phyloP scores from a whole-genome alignment of 2,329 filamentous ascomycete species.

The Plenodomus lindquistii region DNA sequence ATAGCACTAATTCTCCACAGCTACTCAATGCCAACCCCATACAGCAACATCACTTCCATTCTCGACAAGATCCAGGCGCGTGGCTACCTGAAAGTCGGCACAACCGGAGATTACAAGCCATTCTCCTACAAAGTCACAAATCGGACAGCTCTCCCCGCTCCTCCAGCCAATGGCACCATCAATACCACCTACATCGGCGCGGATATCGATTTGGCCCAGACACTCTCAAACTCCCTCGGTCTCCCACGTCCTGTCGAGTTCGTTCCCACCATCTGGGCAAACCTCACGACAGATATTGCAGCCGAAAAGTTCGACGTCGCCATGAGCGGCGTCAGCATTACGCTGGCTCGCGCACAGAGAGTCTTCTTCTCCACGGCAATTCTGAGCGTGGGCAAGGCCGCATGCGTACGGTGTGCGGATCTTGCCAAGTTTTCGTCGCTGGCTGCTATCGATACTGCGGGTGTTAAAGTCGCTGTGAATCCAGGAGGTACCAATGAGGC shows the following conservation, averaged over 20 bases:
- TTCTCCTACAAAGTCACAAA: slow-evolving; percentile 18
- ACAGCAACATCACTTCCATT: slow-evolving; percentile 6
- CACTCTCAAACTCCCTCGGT: slow-evolving; percentile 11
- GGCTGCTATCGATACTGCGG: slow-evolving; percentile 12
- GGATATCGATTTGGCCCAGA: slow-evolving; percentile 13
- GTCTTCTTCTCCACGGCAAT: slow-evolving; percentile 13
- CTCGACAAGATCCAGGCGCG: slow-evolving; percentile 14
- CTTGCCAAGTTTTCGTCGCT: slow-evolving; percentile 7
- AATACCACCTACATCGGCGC: slow-evolving; percentile 17
- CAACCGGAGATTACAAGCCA: slow-evolving; percentile 18
- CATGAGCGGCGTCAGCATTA: slow-evolving; percentile 18
- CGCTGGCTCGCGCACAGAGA: slow-evolving; percentile 8
- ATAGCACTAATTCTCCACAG: background rate
- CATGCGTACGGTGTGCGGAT: slow-evolving; percentile 14
- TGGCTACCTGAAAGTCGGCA: slow-evolving; percentile 20
- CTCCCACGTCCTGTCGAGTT: slow-evolving; percentile 11
- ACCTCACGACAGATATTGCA: slow-evolving; percentile 6
- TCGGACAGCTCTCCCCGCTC: slow-evolving; percentile 10
- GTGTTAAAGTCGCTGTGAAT: slow-evolving; percentile 15
- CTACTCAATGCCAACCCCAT: background rate
- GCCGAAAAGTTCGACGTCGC: slow-evolving; percentile 14
- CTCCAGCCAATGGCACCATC: slow-evolving; percentile 13
- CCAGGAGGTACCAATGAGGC: slow-evolving; percentile 16
- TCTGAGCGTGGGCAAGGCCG: slow-evolving; percentile 12
- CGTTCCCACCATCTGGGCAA: slow-evolving; percentile 14